Evolutionary conservation across 2,329 filamentous ascomycete species (phyloP).

Genomic region (Dothistroma pini): DNA sequence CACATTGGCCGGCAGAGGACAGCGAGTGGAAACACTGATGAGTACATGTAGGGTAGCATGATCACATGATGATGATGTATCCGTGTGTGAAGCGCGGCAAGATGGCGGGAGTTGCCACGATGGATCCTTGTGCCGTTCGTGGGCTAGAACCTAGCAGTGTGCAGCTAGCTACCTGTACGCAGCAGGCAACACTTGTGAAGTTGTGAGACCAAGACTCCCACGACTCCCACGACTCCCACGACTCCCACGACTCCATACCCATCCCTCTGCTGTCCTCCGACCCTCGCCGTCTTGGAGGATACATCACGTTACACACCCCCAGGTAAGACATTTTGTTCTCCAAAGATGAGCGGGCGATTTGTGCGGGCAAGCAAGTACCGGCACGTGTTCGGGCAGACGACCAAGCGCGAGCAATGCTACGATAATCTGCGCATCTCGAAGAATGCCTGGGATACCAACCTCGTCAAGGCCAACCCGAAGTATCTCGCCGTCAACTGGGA

Average conservation of each 20-base stretch:
- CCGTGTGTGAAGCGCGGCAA: neutral
- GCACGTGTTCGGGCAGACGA: conserved; percentile 96
- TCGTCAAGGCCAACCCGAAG: conserved; percentile 96
- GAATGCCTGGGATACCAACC: conserved; percentile 99
- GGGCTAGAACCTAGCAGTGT: too few species aligned
- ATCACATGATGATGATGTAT: neutral
- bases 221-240: too few species aligned
- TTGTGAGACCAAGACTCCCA: too few species aligned
- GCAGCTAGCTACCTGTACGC: too few species aligned
- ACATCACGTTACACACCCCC: neutral
- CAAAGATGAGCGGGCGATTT: conserved; percentile 64
- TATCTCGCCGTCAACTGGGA: conserved; percentile 99
- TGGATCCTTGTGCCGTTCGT: neutral
- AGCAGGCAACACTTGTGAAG: neutral
- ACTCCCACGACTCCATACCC: too few species aligned
- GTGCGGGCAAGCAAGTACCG: conserved; percentile 72
- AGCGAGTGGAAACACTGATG: neutral
- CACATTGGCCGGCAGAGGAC: neutral
- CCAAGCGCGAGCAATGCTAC: conserved; percentile 97
- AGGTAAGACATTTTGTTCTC: neutral
- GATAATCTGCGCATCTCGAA: conserved; percentile 95
- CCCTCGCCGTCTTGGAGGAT: neutral
- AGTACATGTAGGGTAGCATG: neutral
- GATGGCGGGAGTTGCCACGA: neutral
- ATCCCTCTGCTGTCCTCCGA: too few species aligned